These are phyloP conservation scores for Erodium trifolium DNA, from an alignment of 441 rosid species.

Conservation along the genomic window DNA sequence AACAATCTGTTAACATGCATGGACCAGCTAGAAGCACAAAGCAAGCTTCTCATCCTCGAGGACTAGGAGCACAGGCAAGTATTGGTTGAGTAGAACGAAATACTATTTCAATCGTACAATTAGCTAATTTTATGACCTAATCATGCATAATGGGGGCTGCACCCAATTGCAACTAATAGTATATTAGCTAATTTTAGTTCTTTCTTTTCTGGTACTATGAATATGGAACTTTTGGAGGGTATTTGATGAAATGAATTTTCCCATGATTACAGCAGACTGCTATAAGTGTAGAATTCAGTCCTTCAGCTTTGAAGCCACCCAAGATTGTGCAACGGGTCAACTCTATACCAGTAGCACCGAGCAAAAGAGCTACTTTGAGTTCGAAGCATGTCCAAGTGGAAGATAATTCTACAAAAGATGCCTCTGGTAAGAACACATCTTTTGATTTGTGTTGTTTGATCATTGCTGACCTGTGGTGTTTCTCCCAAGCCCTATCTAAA, in stretches of 20 bases:
- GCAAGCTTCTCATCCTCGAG: conserved; percentile 14
- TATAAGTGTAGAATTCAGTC: conserved; percentile 15
- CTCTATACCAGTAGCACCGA: conserved; percentile 15
- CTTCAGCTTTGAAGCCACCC: conserved; percentile 24
- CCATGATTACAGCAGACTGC: conserved; percentile 21
- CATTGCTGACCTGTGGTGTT: background rate
- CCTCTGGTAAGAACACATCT: conserved; percentile 23
- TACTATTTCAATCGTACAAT: too few species aligned
- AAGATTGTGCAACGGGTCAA: conserved; percentile 18
- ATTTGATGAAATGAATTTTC: background rate
- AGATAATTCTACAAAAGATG: conserved; percentile 19
- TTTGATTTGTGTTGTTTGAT: background rate
- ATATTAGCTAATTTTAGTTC: too few species aligned
- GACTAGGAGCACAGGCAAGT: conserved; percentile 19
- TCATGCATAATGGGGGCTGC: too few species aligned
- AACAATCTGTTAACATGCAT: conserved; percentile 17
- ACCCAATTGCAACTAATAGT: too few species aligned
- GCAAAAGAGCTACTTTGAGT: conserved; percentile 22
- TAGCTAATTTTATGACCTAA: too few species aligned
- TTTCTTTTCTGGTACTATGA: background rate
- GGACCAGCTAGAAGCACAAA: conserved; percentile 16
- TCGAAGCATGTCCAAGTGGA: conserved; percentile 23
- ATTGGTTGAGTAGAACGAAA: background rate
- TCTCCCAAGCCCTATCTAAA: background rate
- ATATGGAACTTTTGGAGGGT: background rate